phyloP scores from a whole-genome alignment of 495 filamentous ascomycete genomes.

The Acidomyces sp. region DNA sequence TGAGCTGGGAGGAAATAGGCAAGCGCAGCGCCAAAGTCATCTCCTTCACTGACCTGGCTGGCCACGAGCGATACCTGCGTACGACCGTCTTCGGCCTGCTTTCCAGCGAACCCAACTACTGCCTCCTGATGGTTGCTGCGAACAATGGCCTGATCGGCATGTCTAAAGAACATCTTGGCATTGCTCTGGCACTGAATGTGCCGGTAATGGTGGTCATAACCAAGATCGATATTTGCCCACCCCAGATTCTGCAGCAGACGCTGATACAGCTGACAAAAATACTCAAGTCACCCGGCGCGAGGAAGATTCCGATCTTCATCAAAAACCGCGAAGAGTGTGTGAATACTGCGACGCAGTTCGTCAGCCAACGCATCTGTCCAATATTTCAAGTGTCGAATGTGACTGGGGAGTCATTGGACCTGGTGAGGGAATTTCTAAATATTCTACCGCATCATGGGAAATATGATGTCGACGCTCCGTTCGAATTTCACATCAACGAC shows the following conservation, averaged over 20 bases:
- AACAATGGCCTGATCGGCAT: conserved; percentile 97
- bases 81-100: conserved; percentile 94
- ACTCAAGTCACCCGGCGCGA: conserved; percentile 80
- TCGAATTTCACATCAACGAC: conserved; percentile 95
- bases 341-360: conserved; percentile 91
- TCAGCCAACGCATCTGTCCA: conserved; percentile 87
- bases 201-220: conserved; percentile 97
- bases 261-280: conserved; percentile 85
- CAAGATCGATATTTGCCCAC: conserved; percentile 97
- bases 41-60: conserved; percentile 87
- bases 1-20: conserved; percentile 97
- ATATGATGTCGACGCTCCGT: conserved; percentile 74
- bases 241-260: conserved; percentile 87
- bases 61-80: conserved; percentile 87
- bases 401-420: conserved; percentile 69
- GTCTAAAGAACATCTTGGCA: conserved; percentile 95
- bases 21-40: conserved; percentile 92
- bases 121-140: conserved; percentile 93
- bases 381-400: conserved; percentile 98
- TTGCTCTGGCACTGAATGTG: conserved; percentile 87
- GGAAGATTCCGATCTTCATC: conserved; percentile 97
- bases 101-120: conserved; percentile 94
- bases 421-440: conserved; percentile 83
- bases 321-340: conserved; percentile 83
- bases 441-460: conserved; percentile 91